Evolutionary conservation across 2,329 filamentous ascomycete genomes (phyloP).

Genomic region (Fusarium sp.): DNA sequence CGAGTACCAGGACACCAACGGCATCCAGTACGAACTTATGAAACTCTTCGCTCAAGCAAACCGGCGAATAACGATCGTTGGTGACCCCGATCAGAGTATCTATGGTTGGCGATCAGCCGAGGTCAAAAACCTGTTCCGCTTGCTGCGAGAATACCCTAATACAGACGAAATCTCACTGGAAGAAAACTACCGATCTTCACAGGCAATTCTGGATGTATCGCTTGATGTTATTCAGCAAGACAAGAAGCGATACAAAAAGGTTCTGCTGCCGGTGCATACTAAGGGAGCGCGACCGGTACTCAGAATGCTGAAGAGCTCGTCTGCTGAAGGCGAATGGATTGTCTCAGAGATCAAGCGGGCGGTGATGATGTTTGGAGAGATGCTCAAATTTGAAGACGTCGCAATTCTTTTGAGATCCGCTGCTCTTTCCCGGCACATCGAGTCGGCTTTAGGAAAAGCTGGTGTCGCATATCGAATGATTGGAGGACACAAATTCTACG

Average conservation of each 20-base stretch:
- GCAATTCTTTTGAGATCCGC: constrained; percentile 90
- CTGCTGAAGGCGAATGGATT: constrained; percentile 87
- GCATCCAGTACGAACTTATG: constrained; percentile 96
- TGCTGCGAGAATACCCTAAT: constrained; percentile 79
- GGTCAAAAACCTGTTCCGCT: constrained; percentile 83
- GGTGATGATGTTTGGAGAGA: constrained; percentile 75
- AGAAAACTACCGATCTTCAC: constrained; percentile 94
- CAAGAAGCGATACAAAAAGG: constrained; percentile 80
- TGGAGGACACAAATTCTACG: constrained; percentile 89
- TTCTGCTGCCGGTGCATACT: constrained; percentile 81
- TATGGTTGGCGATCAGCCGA: constrained; percentile 96
- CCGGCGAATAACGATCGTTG: constrained; percentile 89
- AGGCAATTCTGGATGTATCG: constrained; percentile 82
- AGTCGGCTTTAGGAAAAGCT: constrained; percentile 80
- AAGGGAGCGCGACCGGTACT: constrained; percentile 84
- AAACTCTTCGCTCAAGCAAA: constrained; percentile 79
- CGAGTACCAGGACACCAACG: constrained; percentile 97
- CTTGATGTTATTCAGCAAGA: constrained; percentile 93
- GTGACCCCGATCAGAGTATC: constrained; percentile 97
- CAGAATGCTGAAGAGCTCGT: constrained; percentile 75
- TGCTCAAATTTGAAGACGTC: constrained; percentile 81
- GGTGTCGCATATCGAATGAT: constrained; percentile 94
- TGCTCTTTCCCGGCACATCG: constrained; percentile 84
- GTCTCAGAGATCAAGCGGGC: constrained; percentile 82
- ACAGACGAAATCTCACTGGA: constrained; percentile 87